Evolutionary conservation across 2,329 filamentous ascomycete genomes (phyloP).

Genomic region (Fusarium torulosum): DNA sequence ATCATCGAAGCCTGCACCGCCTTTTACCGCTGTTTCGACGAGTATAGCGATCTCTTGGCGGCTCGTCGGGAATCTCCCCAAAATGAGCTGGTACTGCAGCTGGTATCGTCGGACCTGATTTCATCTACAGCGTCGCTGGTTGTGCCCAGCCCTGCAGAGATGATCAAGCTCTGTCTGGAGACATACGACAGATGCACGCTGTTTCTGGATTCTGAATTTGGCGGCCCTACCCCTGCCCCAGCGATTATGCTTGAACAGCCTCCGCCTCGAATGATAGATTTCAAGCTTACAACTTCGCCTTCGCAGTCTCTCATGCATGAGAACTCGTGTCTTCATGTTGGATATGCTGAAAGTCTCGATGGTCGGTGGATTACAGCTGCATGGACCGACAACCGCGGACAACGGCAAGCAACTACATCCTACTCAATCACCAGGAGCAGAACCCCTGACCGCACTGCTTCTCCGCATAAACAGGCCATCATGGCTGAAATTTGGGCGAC

Average conservation of each 20-base stretch:
- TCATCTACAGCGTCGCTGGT: conserved; percentile 73
- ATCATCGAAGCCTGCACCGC: conserved; percentile 78
- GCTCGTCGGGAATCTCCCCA: conserved; percentile 58
- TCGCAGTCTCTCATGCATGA: conserved; percentile 81
- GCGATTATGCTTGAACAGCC: conserved; percentile 79
- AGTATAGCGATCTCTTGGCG: conserved; percentile 60
- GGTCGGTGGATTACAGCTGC: conserved; percentile 82
- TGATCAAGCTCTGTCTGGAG: conserved; percentile 75
- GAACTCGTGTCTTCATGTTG: conserved; percentile 83
- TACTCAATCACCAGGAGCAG: conserved; percentile 76
- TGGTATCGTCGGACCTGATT: conserved; percentile 77
- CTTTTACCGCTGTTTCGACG: conserved; percentile 78
- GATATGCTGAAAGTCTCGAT: conserved; percentile 81
- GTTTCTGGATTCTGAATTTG: conserved; percentile 54
- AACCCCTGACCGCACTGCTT: conserved; percentile 60
- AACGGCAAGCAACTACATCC: conserved; percentile 77
- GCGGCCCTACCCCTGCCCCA: conserved; percentile 71
- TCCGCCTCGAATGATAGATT: conserved; percentile 78
- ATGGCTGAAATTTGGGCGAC: conserved; percentile 82
- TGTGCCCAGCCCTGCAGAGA: conserved; percentile 70
- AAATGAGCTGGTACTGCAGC: conserved; percentile 81
- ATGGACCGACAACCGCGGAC: conserved; percentile 84
- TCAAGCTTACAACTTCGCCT: conserved; percentile 75
- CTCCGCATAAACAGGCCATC: conserved; percentile 67
- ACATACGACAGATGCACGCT: conserved; percentile 80